phyloP scores from a whole-genome alignment of 768 basidiomycete species.

The Cystobasidium onofrii region DNA sequence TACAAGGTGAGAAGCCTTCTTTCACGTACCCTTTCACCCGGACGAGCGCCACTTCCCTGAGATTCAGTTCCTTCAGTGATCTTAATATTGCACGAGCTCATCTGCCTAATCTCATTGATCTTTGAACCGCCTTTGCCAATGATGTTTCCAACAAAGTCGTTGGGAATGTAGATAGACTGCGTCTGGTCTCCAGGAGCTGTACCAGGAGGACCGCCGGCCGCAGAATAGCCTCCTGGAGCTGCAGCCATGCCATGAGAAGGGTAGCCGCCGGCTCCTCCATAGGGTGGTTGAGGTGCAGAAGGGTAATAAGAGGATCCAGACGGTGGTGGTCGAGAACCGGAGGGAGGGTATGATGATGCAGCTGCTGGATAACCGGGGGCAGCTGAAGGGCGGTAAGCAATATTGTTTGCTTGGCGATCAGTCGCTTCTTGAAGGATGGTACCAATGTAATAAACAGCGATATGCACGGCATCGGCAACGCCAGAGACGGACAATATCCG shows the following conservation, averaged over 20 bases:
- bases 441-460: slow-evolving; percentile 98
- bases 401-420: slow-evolving; percentile 50
- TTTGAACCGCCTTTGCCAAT: slow-evolving; percentile 97
- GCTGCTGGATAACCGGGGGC: slow-evolving; percentile 18
- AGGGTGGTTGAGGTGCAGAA: slow-evolving; percentile 22
- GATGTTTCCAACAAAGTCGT: slow-evolving; percentile 91
- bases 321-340: not conserved
- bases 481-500: slow-evolving; percentile 95
- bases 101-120: slow-evolving; percentile 95
- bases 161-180: slow-evolving; percentile 96
- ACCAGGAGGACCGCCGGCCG: slow-evolving; percentile 51
- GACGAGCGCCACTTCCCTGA: slow-evolving; percentile 40
- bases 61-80: slow-evolving; percentile 91
- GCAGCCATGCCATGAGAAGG: slow-evolving; percentile 5
- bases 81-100: slow-evolving; percentile 92
- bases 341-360: not conserved
- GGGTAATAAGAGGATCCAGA: slow-evolving; percentile 28
- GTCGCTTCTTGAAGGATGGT: slow-evolving; percentile 71
- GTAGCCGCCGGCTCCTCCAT: slow-evolving; percentile 31
- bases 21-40: slow-evolving; percentile 22
- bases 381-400: slow-evolving; percentile 31
- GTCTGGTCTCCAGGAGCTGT: slow-evolving; percentile 63
- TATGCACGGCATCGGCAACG: slow-evolving; percentile 97
- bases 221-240: slow-evolving; percentile 12
- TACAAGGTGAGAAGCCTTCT: not conserved